These are phyloP conservation scores for Cyberlindnera xylosilytica DNA, from an alignment of 805 yeast genomes.

Conservation along the genomic window DNA sequence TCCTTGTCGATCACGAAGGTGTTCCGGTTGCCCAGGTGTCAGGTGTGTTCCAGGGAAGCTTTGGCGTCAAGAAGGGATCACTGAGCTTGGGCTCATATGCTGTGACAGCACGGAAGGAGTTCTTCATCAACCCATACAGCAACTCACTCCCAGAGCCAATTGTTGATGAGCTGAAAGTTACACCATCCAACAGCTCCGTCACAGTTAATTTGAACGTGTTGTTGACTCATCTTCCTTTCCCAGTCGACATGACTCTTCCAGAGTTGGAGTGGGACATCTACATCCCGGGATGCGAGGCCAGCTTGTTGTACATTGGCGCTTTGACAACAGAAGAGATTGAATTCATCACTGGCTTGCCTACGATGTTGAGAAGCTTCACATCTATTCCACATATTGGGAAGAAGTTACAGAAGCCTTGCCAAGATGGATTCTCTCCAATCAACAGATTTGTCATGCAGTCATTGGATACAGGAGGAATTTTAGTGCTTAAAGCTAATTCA, in stretches of 20 bases:
- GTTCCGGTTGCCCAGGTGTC: slow-evolving; percentile 2
- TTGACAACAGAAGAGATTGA: slow-evolving; percentile 2
- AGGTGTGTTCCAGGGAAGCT: slow-evolving; percentile 5
- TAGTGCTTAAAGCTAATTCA: slow-evolving; percentile 12
- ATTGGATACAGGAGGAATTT: slow-evolving; percentile 3
- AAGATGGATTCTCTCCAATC: slow-evolving; percentile 22
- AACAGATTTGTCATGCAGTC: slow-evolving; percentile 12
- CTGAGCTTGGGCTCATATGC: slow-evolving; percentile 6
- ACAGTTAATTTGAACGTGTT: neutral
- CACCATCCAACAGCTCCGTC: slow-evolving; percentile 1
- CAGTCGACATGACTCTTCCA: slow-evolving; percentile 1
- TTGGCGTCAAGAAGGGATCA: slow-evolving; percentile 5
- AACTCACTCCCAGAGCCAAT: neutral
- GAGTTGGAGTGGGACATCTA: slow-evolving; percentile 22
- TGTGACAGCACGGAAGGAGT: slow-evolving; percentile 1
- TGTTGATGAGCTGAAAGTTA: neutral
- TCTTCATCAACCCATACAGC: neutral
- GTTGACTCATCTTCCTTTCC: neutral
- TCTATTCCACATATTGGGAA: slow-evolving; percentile 9
- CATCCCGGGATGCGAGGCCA: slow-evolving; percentile 17
- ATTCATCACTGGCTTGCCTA: neutral
- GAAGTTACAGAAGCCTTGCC: slow-evolving; percentile 11
- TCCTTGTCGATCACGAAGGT: slow-evolving; percentile 3
- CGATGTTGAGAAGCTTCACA: neutral
- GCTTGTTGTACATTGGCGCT: slow-evolving; percentile 11